These are phyloP conservation scores for Exophiala dermatitidis DNA, from an alignment of 2,329 filamentous ascomycete species.

Conservation along the genomic window DNA sequence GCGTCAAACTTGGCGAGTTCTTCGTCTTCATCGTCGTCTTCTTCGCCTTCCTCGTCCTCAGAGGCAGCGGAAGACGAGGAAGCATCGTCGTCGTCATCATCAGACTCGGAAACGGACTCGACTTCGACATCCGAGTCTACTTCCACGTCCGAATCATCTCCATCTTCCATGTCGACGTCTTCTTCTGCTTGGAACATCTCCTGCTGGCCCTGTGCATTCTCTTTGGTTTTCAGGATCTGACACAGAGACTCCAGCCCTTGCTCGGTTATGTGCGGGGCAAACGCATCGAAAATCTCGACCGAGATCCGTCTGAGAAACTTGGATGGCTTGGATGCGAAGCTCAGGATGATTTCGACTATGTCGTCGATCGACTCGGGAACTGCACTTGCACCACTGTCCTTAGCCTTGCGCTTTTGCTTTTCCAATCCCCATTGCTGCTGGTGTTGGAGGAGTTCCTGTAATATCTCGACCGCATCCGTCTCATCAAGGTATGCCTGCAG, in stretches of 20 bases:
- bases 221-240: conserved; percentile 64
- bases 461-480: conserved; percentile 70
- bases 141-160: conserved; percentile 35
- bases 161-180: conserved; percentile 50
- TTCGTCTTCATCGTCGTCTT: conserved; percentile 34
- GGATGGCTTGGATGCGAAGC: conserved; percentile 79
- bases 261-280: conserved; percentile 65
- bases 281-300: conserved; percentile 78
- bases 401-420: neutral
- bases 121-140: conserved; percentile 41
- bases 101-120: conserved; percentile 30
- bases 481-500: conserved; percentile 88
- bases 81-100: conserved; percentile 39
- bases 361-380: conserved; percentile 52
- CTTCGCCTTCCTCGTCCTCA: conserved; percentile 36
- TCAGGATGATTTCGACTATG: conserved; percentile 81
- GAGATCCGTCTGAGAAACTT: conserved; percentile 78
- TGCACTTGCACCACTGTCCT: conserved; percentile 25
- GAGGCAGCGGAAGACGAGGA: conserved; percentile 33
- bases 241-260: conserved; percentile 62
- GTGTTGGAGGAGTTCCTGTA: conserved; percentile 74
- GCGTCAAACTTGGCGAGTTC: conserved; percentile 61
- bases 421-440: conserved; percentile 42
- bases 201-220: conserved; percentile 74
- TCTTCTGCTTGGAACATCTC: conserved; percentile 72